Evolutionary conservation across 2,329 filamentous ascomycete species (phyloP).

Genomic region (Phaeosphaeriaceae sp.): DNA sequence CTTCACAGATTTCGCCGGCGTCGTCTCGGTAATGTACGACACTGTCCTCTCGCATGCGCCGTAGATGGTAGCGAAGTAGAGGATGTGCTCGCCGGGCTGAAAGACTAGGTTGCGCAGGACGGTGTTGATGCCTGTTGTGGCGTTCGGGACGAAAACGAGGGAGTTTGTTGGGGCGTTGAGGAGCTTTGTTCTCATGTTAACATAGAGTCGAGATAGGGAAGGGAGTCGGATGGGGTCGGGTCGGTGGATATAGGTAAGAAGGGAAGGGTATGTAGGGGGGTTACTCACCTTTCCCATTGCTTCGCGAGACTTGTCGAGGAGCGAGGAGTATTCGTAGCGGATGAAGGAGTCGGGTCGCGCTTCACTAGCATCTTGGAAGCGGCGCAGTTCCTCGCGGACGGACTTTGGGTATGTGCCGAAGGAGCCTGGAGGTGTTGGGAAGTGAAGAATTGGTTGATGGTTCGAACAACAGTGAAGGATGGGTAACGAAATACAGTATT

Average conservation of each 20-base stretch:
- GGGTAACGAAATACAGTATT: too few relatives aligned
- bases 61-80: slow-evolving; percentile 83
- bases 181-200: slow-evolving; percentile 40
- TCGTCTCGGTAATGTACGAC: slow-evolving; percentile 74
- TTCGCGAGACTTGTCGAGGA: slow-evolving; percentile 69
- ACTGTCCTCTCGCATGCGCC: slow-evolving; percentile 77
- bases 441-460: background rate
- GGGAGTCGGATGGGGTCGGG: background rate
- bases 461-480: too few relatives aligned
- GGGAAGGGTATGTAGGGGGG: background rate
- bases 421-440: slow-evolving; percentile 61
- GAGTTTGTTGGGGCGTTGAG: slow-evolving; percentile 71
- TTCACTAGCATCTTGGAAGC: slow-evolving; percentile 73
- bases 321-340: slow-evolving; percentile 68
- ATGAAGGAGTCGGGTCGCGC: slow-evolving; percentile 77
- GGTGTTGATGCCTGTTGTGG: slow-evolving; percentile 78
- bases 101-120: slow-evolving; percentile 79
- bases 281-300: slow-evolving; percentile 57
- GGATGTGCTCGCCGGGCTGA: slow-evolving; percentile 73
- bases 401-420: slow-evolving; percentile 76
- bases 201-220: background rate
- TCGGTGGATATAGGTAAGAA: background rate
- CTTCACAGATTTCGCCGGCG: slow-evolving; percentile 56
- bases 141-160: slow-evolving; percentile 81
- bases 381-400: slow-evolving; percentile 65